Base-by-base conservation (phyloP, 371 early-diverging fungal species). In the Quaeritorhiza haematococci region DNA sequence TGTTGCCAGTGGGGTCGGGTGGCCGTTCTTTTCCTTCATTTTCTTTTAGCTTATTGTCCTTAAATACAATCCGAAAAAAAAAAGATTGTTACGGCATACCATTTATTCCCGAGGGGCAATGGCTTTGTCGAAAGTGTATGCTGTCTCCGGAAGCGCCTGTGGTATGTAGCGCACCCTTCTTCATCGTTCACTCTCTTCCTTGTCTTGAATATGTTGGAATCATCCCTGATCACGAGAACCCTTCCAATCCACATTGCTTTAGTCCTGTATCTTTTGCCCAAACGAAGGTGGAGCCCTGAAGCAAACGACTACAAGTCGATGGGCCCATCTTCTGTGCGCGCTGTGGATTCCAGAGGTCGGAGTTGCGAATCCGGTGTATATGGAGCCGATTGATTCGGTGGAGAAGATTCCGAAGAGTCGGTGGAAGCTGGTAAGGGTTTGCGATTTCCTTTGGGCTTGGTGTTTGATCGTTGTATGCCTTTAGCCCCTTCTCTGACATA, bases 81-180 rank as follows among this genome's bases (percentile, higher is more conserved):
- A n/a, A n/a, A 87, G 96, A 95, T 66, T 98, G 99, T 69, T 99
- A 99, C 70, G 99, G 99, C n/a, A 88, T 98, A 24, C 98, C 98
- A 3, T 96, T 89, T 68, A 97, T 99, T 49, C 98, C 98, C 24
- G 98, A 98, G 71, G 98, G 98, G 10, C 95, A 92, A 68, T 99
- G 98, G 98, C 80, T 99, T 7, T 99, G 98, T 69, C 84, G 97
- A 24, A 92, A 90, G 65, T 99, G 99, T 72, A 91, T 94, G 84
- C 71, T 95, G 23, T 86, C 88, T 8, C 98, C 98, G 1, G 92
- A 90, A 50, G 81, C 78, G 42, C 88, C 89, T n/a, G 89, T 93
- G 15, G 75, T 72, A 67, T 42, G 71, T 60, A 21, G 29, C 35
- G 17, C 10, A 47, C 5, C 27, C 15, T 47, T 3, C n/a, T 61